Evolutionary conservation across 2,329 filamentous ascomycete genomes (phyloP).

Genomic region (Alternaria metachromatica): DNA sequence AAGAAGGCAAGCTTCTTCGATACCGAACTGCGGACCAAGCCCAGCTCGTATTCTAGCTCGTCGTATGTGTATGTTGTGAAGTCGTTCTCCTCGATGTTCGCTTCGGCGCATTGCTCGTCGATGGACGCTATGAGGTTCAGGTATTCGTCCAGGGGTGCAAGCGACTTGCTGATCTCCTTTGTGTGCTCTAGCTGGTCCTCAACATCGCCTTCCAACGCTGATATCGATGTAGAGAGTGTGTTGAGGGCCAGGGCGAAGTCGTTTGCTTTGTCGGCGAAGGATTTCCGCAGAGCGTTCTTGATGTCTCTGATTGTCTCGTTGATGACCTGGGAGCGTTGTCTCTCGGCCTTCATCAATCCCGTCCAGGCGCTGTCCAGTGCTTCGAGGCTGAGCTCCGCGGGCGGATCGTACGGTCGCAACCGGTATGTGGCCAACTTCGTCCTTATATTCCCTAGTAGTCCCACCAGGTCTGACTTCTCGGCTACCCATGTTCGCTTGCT

Average conservation of each 20-base stretch:
- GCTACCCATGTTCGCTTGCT: conserved; percentile 95
- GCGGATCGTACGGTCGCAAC: conserved; percentile 88
- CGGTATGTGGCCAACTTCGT: conserved; percentile 97
- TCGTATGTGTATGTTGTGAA: conserved; percentile 99
- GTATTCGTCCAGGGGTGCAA: conserved; percentile 89
- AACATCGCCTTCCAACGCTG: conserved; percentile 94
- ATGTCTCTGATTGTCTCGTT: conserved; percentile 99
- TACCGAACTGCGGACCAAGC: conserved; percentile 88
- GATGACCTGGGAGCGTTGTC: conserved; percentile 87
- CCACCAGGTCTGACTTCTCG: conserved; percentile 94
- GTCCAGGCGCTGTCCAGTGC: conserved; percentile 84
- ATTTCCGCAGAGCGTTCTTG: conserved; percentile 90
- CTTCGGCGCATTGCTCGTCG: conserved; percentile 89
- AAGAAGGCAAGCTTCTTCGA: conserved; percentile 96
- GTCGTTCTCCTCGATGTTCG: conserved; percentile 99
- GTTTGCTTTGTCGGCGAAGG: conserved; percentile 97
- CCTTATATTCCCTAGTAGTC: conserved; percentile 95
- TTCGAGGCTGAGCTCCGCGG: conserved; percentile 80
- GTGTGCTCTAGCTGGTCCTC: conserved; percentile 94
- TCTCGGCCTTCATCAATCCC: conserved; percentile 79
- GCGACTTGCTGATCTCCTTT: conserved; percentile 79
- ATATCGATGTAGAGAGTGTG: conserved; percentile 92
- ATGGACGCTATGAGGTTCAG: conserved; percentile 85
- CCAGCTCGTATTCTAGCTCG: conserved; percentile 91
- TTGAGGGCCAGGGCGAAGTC: conserved; percentile 96